A percentile compares a stretch with the other conserved stretches of the same genome.
Evolutionary conservation across 805 yeast genomes (phyloP).

Genomic region (Blastobotrys parvus): DNA sequence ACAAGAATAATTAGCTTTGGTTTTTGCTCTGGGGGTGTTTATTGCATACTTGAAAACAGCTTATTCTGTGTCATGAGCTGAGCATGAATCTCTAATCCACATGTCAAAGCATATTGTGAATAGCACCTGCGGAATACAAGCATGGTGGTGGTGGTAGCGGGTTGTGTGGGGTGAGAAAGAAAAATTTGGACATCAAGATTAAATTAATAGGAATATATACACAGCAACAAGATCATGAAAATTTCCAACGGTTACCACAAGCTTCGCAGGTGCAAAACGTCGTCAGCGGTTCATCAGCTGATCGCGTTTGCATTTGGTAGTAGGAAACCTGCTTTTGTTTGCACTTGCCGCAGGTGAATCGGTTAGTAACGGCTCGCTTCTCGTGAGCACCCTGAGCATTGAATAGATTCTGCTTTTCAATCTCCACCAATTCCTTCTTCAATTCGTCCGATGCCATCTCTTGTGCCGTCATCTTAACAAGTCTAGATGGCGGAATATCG

Average conservation of each 20-base stretch:
- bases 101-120: slow-evolving; percentile 37
- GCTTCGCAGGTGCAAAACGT: slow-evolving; percentile 97
- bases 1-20: too few species aligned
- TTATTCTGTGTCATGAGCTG: slow-evolving; percentile 70
- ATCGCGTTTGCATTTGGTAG: slow-evolving; percentile 95
- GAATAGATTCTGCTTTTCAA: slow-evolving; percentile 81
- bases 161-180: not conserved
- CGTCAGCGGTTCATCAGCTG: slow-evolving; percentile 98
- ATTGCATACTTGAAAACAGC: slow-evolving; percentile 58
- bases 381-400: slow-evolving; percentile 98
- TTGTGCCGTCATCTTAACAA: slow-evolving; percentile 79
- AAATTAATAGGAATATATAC: too few species aligned
- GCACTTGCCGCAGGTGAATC: slow-evolving; percentile 97
- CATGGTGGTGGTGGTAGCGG: not conserved
- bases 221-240: slow-evolving; percentile 58
- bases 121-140: not conserved
- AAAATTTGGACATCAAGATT: not conserved
- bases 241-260: slow-evolving; percentile 98
- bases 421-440: slow-evolving; percentile 73
- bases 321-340: slow-evolving; percentile 94
- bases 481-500: slow-evolving; percentile 54
- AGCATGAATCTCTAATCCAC: slow-evolving; percentile 92
- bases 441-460: slow-evolving; percentile 93
- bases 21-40: not conserved
- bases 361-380: slow-evolving; percentile 89